A percentile compares a stretch with the other conserved stretches of the same genome.
These are phyloP conservation scores for Osmozyma mogii DNA, from an alignment of 805 yeast genomes.

Conservation along the genomic window DNA sequence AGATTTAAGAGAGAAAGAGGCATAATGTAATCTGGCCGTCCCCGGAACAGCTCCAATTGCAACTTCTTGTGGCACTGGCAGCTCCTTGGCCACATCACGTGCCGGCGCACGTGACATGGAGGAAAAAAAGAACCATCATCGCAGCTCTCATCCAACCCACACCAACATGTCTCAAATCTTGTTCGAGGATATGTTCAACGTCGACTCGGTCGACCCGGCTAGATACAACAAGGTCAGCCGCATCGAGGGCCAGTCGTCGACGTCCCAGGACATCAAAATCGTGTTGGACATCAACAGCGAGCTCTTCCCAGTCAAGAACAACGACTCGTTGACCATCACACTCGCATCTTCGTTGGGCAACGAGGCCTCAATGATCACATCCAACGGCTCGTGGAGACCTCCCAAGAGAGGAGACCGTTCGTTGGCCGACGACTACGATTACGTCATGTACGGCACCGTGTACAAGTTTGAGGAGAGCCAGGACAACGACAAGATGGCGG, in stretches of 20 bases:
- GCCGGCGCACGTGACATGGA: too few relatives aligned
- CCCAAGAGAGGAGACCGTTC: conserved; percentile 79
- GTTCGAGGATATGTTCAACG: conserved; percentile 87
- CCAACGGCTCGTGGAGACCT: conserved; percentile 70
- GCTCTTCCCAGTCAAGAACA: conserved; percentile 72
- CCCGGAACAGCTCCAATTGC: too few relatives aligned
- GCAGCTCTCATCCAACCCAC: conserved; percentile 5
- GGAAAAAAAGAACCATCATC: too few relatives aligned
- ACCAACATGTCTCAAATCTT: conserved; percentile 58
- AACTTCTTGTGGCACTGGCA: too few relatives aligned
- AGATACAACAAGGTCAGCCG: conserved; percentile 90
- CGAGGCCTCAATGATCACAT: conserved; percentile 35
- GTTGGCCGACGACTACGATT: conserved; percentile 93
- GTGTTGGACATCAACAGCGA: conserved; percentile 89
- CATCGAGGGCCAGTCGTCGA: conserved; percentile 78
- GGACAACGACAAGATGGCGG: conserved; percentile 64
- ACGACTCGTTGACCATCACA: conserved; percentile 78
- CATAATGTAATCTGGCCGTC: too few relatives aligned
- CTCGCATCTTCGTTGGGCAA: conserved; percentile 68
- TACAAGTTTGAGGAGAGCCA: conserved; percentile 88
- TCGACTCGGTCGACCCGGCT: conserved; percentile 77
- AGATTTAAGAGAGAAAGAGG: too few relatives aligned
- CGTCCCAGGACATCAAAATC: conserved; percentile 71
- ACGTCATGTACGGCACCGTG: conserved; percentile 96
- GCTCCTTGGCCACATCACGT: too few relatives aligned